phyloP scores from a whole-genome alignment of 2,329 filamentous ascomycete species.

The Exophiala phaeomuriformis region DNA sequence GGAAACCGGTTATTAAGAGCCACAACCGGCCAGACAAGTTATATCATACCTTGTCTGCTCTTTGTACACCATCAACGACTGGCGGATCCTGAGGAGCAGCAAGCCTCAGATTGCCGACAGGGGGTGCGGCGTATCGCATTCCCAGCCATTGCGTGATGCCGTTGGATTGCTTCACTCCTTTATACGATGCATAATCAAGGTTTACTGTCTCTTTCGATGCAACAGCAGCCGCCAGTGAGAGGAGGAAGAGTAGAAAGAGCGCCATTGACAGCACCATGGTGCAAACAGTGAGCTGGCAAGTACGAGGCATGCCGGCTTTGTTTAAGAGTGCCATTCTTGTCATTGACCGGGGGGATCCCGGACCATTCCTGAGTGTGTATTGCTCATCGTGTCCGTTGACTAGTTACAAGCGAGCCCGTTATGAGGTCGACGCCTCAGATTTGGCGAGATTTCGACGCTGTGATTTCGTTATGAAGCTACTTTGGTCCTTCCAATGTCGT shows the following conservation, averaged over 20 bases:
- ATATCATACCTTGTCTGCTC: constrained; percentile 47
- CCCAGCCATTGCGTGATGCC: constrained; percentile 66
- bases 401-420: no score
- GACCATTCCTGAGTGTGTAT: neutral
- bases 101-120: constrained; percentile 60
- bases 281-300: neutral
- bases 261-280: neutral
- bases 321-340: neutral
- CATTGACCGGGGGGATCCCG: neutral
- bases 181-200: constrained; percentile 60
- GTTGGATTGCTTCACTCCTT: constrained; percentile 48
- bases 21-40: neutral
- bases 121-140: constrained; percentile 65
- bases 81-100: constrained; percentile 58
- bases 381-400: no score
- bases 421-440: no score
- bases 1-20: neutral
- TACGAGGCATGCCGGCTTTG: neutral
- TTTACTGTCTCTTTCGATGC: constrained; percentile 43
- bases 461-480: no score
- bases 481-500: neutral
- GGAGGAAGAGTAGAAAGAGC: constrained; percentile 1
- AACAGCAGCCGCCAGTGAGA: constrained; percentile 24
- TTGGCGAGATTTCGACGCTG: no score
- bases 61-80: constrained; percentile 39